Evolutionary conservation across 169 alveolate genomes (phyloP), one percentile per base, ranked within the genome.

Genomic region (Cryptosporidium meleagridis): DNA sequence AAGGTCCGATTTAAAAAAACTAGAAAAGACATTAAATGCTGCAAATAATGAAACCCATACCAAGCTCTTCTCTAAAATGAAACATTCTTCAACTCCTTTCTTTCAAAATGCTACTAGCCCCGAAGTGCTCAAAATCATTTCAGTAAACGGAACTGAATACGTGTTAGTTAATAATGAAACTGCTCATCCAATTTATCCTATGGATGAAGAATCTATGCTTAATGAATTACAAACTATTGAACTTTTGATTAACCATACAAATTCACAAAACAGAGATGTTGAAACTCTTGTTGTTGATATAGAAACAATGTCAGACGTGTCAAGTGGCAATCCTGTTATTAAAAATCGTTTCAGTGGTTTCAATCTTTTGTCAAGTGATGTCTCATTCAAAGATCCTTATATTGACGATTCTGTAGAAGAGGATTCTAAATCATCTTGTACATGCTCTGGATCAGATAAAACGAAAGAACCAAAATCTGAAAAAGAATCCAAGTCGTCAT

Each of bases 391-490:
- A 3, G 0, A 65, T 37, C 72, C 72, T 21, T 65, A 65, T 7
- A 5, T 8, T 39, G 33, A 45, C 0, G 84, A 69, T 9, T 41
- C 51, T 41, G 16, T 3, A 41, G 67, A 0, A 0, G 18, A 55
- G 9, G 67, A 55, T 3, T 59, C 45, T 0, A 67, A 67, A 14
- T 67, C 75, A 10, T 67, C 75, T 9, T 67, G 75, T 67, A n/a
- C n/a, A n/a, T n/a, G n/a, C n/a, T n/a, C n/a, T n/a, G 7, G 6
- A 21, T 67, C 55, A 14, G 10, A 16, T 29, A 4, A 37, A 7
- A 6, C 73, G 2, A 37, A 37, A 16, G 14, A 37, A 21, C 18
- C 45, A 37, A 67, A 37, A 9, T 2, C 23, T 33, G 73, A 33
- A 7, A 58, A 29, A 2, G 68, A 21, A 0, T 58, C 68, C 1